phyloP scores from a whole-genome alignment of 129 eudicot species.

The Scalesia atractyloides region DNA sequence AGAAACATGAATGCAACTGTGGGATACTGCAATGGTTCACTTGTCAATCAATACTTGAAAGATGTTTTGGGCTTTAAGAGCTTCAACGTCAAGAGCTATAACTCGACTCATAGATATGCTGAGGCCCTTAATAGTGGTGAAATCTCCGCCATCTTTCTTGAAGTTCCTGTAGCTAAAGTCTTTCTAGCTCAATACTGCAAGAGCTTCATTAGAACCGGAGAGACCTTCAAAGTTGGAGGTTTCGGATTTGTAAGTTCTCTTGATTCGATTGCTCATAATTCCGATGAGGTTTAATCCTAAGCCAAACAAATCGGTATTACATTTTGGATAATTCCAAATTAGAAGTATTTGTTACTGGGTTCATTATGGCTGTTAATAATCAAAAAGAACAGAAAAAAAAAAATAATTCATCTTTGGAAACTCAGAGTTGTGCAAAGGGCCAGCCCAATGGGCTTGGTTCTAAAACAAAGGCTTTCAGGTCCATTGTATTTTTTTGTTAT shows the following conservation, averaged over 20 bases:
- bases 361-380: not conserved
- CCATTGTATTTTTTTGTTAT: no score
- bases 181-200: constrained; percentile 60
- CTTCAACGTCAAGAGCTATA: constrained; percentile 35
- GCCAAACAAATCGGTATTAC: not conserved
- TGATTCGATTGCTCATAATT: constrained; percentile 6
- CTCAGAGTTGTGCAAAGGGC: not conserved
- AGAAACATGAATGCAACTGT: constrained; percentile 37
- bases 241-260: constrained; percentile 53
- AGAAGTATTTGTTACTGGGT: not conserved
- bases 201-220: constrained; percentile 46
- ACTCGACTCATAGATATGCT: constrained; percentile 35
- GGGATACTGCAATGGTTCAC: constrained; percentile 45
- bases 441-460: no score
- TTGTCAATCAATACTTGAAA: constrained; percentile 33
- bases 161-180: constrained; percentile 51
- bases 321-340: not conserved
- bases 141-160: constrained; percentile 51
- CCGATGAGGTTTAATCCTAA: not conserved
- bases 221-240: constrained; percentile 60
- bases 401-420: not conserved
- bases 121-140: constrained; percentile 46
- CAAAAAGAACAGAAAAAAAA: not conserved
- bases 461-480: no score
- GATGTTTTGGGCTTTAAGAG: constrained; percentile 35